Evolutionary conservation across 1,284 basidiomycete genomes (phyloP).

Genomic region (Moesziomyces antarcticus): DNA sequence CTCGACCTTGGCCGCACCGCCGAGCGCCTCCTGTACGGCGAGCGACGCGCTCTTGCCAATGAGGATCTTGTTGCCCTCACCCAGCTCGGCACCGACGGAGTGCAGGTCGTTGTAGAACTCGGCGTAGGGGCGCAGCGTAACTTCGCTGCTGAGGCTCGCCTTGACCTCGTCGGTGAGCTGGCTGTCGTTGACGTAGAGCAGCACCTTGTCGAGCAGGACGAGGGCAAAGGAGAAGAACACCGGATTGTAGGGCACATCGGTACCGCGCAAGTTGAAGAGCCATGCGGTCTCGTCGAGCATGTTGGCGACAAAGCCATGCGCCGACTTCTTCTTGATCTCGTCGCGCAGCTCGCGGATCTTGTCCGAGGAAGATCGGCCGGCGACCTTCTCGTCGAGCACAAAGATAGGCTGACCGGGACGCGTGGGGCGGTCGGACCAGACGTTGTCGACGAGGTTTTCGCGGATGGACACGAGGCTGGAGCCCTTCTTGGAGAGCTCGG

Average conservation of each 20-base stretch:
- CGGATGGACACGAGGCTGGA: slow-evolving; percentile 67
- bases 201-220: slow-evolving; percentile 75
- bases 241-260: slow-evolving; percentile 89
- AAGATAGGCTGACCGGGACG: slow-evolving; percentile 79
- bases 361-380: slow-evolving; percentile 69
- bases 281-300: slow-evolving; percentile 70
- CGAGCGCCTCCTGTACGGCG: slow-evolving; percentile 64
- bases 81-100: slow-evolving; percentile 37
- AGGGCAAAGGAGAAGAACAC: slow-evolving; percentile 95
- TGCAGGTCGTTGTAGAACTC: slow-evolving; percentile 62
- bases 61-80: slow-evolving; percentile 49
- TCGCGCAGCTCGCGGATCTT: slow-evolving; percentile 61
- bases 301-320: slow-evolving; percentile 61
- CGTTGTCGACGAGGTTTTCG: slow-evolving; percentile 82
- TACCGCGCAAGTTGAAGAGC: slow-evolving; percentile 92
- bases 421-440: slow-evolving; percentile 81
- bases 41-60: slow-evolving; percentile 63
- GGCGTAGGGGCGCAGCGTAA: slow-evolving; percentile 78
- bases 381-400: slow-evolving; percentile 77
- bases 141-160: slow-evolving; percentile 73
- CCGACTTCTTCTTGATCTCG: slow-evolving; percentile 54
- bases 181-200: slow-evolving; percentile 78
- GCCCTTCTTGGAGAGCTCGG: slow-evolving; percentile 39
- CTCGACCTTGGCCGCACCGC: slow-evolving; percentile 53
- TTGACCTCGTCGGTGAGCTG: slow-evolving; percentile 75